phyloP scores from a whole-genome alignment of 2,329 filamentous ascomycete species.

The Juglanconis oblonga region DNA sequence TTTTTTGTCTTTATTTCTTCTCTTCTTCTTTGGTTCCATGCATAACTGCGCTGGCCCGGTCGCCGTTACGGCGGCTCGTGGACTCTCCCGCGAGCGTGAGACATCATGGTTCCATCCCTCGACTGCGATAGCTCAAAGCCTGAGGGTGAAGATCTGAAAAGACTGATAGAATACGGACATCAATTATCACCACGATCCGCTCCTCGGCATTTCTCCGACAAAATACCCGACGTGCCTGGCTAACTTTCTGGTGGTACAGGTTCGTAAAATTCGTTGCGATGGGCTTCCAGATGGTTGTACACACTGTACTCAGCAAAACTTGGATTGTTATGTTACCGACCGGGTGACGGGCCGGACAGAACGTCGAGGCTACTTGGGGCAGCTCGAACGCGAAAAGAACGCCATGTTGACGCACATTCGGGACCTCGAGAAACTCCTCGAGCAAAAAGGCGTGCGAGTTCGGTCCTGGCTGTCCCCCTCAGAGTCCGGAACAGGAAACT shows the following conservation, averaged over 20 bases:
- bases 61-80: background rate
- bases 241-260: slow-evolving; percentile 39
- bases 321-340: slow-evolving; percentile 81
- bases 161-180: background rate
- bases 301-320: slow-evolving; percentile 72
- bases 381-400: slow-evolving; percentile 70
- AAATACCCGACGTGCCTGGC: background rate
- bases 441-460: slow-evolving; percentile 58
- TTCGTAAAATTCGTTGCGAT: slow-evolving; percentile 87
- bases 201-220: background rate
- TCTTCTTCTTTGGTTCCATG: no score
- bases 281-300: slow-evolving; percentile 77
- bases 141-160: background rate
- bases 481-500: slow-evolving; percentile 27
- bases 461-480: slow-evolving; percentile 43
- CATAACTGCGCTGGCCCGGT: no score
- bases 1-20: no score
- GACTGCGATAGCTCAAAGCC: background rate
- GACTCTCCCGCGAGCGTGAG: background rate
- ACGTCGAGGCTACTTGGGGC: slow-evolving; percentile 73
- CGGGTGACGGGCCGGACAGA: slow-evolving; percentile 80
- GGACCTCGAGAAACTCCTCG: slow-evolving; percentile 65
- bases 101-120: background rate
- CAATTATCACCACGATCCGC: background rate
- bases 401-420: slow-evolving; percentile 64